A percentile compares a stretch with the other conserved stretches of the same genome.
These are phyloP conservation scores for Botrytis fragariae DNA, from an alignment of 2,329 filamentous ascomycete genomes.

Conservation along the genomic window DNA sequence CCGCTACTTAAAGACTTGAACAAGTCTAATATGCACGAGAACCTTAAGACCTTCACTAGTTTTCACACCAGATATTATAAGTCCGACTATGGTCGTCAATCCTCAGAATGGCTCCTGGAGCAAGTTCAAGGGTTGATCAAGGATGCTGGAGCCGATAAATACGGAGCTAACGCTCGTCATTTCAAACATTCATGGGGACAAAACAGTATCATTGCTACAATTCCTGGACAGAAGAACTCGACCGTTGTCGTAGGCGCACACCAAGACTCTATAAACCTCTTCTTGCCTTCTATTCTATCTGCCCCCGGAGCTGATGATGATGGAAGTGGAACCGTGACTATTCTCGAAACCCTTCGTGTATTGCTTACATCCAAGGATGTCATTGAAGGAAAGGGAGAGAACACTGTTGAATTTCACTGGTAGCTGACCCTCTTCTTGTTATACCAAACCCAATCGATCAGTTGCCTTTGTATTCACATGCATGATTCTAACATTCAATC, in stretches of 20 bases:
- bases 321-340: conserved; percentile 89
- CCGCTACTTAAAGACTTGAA: conserved; percentile 67
- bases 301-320: conserved; percentile 96
- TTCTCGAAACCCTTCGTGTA: conserved; percentile 83
- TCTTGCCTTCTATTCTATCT: conserved; percentile 76
- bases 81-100: conserved; percentile 74
- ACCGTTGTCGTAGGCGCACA: conserved; percentile 89
- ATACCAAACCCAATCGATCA: background rate
- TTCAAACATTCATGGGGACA: conserved; percentile 88
- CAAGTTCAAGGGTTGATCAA: conserved; percentile 71
- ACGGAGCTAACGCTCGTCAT: conserved; percentile 65
- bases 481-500: background rate
- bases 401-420: conserved; percentile 96
- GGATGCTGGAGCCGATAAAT: conserved; percentile 64
- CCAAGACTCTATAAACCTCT: conserved; percentile 94
- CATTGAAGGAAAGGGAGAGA: conserved; percentile 66
- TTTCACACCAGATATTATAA: conserved; percentile 85
- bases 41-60: conserved; percentile 74
- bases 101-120: conserved; percentile 79
- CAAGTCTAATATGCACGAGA: conserved; percentile 71
- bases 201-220: conserved; percentile 84
- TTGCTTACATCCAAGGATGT: conserved; percentile 72
- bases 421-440: background rate
- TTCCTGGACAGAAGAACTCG: conserved; percentile 80
- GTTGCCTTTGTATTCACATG: background rate